Base-by-base conservation (phyloP, 73 alveolate genomes). In the Uronychia binucleata region DNA sequence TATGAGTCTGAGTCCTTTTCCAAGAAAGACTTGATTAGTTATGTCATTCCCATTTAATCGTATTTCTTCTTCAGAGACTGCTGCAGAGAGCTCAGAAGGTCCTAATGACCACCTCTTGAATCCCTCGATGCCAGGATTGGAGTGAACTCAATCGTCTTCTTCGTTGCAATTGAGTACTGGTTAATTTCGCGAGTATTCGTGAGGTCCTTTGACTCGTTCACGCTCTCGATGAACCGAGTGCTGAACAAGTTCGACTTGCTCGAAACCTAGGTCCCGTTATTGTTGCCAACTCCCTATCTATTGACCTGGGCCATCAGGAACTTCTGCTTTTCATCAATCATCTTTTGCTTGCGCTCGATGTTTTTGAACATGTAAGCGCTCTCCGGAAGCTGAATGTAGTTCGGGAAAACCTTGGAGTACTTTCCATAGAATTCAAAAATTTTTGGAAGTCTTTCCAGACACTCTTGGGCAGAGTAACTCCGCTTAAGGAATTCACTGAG, bases 341-440 rank as follows among this genome's bases (percentile, higher is more conserved):
- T 80, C 75, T 91, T 88, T 85, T 94, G 95, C 83, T 94, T 94
- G 79, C 90, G 75, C 82, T 94, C 96, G 14, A 95, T 95, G 83
- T 95, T 95, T 78, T 95, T 95, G 82, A 89, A 95, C 90, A 95
- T 91, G 77, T 92, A 95, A 80, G 92, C 87, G 78, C 91, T 92
- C 81, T 95, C 96, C 0, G 97, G 97, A 26, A 95, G 59, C 31
- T 79, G 83, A 14, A 95, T 97, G 84, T 95, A 95, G 86, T 95
- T 95, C 25, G 98, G 98, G 86, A 95, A 95, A 27, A 95, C 94
- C 57, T 92, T 95, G 0, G 96, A 90, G 58, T 95, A 95, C 86
- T 90, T 90, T 57, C 90, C 96, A 82, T 95, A 95, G 77, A 90
- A 95, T 82, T 95, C 98, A 77, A 80, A 95, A n/a, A 95, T 95